Base-by-base conservation (phyloP, 2,329 filamentous ascomycete species). In the Eurotiales sp. region DNA sequence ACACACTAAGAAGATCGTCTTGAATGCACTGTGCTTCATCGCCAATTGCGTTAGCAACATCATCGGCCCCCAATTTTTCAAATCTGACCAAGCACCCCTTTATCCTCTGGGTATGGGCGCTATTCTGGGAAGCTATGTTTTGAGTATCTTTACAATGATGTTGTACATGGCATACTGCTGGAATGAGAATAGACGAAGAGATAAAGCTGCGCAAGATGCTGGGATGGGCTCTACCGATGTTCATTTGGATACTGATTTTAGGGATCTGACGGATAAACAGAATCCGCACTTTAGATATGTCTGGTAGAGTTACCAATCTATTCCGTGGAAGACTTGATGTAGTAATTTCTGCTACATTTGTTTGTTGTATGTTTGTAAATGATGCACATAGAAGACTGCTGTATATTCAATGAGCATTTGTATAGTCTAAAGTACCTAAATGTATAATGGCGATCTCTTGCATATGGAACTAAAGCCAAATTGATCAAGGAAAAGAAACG, bases 1-100 rank as follows among this genome's bases (percentile, higher is more conserved):
- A 0, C 79, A 83, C 55, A 82, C 80, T 1, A 84, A 84, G 61
- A 83, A 85, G 60, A 80, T 84, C 44, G 77, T 84, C 22, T 81
- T 81, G 17, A 83, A 82, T 23, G 81, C 78, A 2, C 75, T 82
- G 52, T 72, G 83, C 2, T 84, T 82, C 67, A 70, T 84, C 12
- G 80, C 79, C 0, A 79, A 80, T 51, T 83, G 80, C 58, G 73
- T 77, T 1, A 82, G 81, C 5, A 84, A 84, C 58, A 82, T 85
- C 36, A 76, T 74, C 5, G 78, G 81, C 0, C 82, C 83, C 0
- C 84, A 84, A 64, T 84, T 85, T 66, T 85, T 83, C 65, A 76
- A 77, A 44, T 65, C 74, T 0, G 60, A 71, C 12, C 79, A 85
- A 57, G 69, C 67, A 19, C 77, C 77, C 1, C 64, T 61, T 1